A percentile compares a stretch with the other conserved stretches of the same genome.
Evolutionary conservation across 805 yeast species (phyloP).

Genomic region (Wickerhamiella occidentalis): DNA sequence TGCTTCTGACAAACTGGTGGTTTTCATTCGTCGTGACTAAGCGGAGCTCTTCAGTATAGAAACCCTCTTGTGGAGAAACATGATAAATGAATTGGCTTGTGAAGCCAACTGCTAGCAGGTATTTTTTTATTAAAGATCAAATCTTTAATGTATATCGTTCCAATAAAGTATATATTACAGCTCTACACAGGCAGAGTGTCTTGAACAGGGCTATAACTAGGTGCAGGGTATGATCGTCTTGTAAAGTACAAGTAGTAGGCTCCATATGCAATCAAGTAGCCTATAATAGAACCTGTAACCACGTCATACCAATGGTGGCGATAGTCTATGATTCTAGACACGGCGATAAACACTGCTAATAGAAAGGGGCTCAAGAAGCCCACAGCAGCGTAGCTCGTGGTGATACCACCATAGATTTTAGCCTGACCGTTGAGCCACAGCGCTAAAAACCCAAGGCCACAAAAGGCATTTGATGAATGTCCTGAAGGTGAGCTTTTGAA

Average conservation of each 20-base stretch:
- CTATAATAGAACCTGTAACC: constrained; percentile 56
- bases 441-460: constrained; percentile 37
- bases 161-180: too few relatives aligned
- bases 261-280: constrained; percentile 27
- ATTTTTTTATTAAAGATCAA: too few relatives aligned
- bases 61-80: too few relatives aligned
- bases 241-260: constrained; percentile 1
- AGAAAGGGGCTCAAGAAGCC: constrained; percentile 28
- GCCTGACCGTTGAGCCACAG: constrained; percentile 40
- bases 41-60: too few relatives aligned
- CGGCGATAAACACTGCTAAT: constrained; percentile 65
- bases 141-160: too few relatives aligned
- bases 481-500: constrained; percentile 49
- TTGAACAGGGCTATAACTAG: not conserved
- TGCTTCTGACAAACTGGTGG: constrained; percentile 1
- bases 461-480: constrained; percentile 42
- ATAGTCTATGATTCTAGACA: constrained; percentile 81
- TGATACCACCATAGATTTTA: constrained; percentile 29
- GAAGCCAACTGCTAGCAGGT: too few relatives aligned
- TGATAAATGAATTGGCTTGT: too few relatives aligned
- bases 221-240: not conserved
- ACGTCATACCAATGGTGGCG: constrained; percentile 89
- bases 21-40: constrained; percentile 8
- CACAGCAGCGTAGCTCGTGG: not conserved
- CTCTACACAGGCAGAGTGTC: too few relatives aligned